phyloP scores from a whole-genome alignment of 257 asterid genomes.

The Sherardia arvensis region DNA sequence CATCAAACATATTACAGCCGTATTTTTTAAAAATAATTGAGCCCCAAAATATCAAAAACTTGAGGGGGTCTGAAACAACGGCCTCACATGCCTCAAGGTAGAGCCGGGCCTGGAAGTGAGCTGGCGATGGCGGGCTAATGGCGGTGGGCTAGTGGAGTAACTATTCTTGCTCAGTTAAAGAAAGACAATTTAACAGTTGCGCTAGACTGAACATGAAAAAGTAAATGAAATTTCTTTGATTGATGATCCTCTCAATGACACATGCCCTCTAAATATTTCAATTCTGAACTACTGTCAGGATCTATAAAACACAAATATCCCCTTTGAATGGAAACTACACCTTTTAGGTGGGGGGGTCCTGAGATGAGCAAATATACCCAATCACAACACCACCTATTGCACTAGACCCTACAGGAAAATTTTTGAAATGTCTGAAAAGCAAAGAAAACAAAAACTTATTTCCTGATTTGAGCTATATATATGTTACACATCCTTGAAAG shows the following conservation, averaged over 20 bases:
- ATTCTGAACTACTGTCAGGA: conserved; percentile 5
- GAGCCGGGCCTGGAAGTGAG: no score
- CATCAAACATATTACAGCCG: no score
- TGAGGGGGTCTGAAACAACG: no score
- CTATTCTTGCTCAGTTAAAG: no score
- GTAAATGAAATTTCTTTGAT: conserved; percentile 12
- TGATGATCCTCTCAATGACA: conserved; percentile 7
- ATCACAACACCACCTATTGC: conserved; percentile 30
- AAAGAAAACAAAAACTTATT: conserved; percentile 30
- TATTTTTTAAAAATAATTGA: no score
- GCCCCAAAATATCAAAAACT: no score
- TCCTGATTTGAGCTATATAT: conserved; percentile 58
- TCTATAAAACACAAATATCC: conserved; percentile 19
- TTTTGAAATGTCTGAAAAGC: conserved; percentile 10
- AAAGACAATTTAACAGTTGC: background rate
- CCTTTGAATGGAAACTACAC: conserved; percentile 39
- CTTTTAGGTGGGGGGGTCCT: conserved; percentile 30
- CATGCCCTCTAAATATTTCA: conserved; percentile 19
- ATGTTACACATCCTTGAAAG: conserved; percentile 68
- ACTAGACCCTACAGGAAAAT: conserved; percentile 25
- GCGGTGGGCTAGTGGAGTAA: no score
- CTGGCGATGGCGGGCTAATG: no score
- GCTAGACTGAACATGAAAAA: background rate
- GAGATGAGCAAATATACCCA: conserved; percentile 31
- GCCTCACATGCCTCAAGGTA: no score